phyloP scores from a whole-genome alignment of 768 basidiomycete genomes.

The Leccinum truebloodii region DNA sequence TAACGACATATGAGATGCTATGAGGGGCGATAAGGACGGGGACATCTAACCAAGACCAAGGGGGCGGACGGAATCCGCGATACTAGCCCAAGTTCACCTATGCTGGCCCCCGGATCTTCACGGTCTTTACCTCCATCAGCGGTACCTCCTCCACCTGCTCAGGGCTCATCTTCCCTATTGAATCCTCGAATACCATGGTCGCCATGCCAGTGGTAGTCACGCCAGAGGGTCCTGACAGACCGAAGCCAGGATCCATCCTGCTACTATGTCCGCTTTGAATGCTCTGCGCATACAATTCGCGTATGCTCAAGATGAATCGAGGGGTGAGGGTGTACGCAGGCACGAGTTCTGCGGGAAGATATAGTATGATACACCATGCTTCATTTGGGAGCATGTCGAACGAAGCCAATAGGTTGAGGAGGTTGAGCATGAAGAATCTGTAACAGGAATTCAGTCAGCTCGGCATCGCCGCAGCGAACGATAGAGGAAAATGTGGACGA shows the following conservation, averaged over 20 bases:
- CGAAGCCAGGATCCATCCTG: neutral
- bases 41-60: too few species aligned
- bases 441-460: neutral
- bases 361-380: neutral
- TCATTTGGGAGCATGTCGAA: neutral
- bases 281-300: neutral
- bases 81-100: neutral
- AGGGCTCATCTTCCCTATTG: neutral
- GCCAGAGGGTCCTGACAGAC: neutral
- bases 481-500: neutral
- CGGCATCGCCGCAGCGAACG: neutral
- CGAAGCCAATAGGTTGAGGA: neutral
- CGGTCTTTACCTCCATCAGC: neutral
- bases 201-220: neutral
- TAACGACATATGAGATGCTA: slow-evolving; percentile 19
- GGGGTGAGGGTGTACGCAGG: neutral
- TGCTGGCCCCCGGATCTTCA: neutral
- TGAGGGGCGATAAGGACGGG: neutral
- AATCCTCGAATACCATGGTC: neutral
- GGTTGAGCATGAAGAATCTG: neutral
- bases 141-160: neutral
- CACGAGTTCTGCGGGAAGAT: neutral
- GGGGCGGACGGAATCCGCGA: neutral
- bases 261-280: slow-evolving; percentile 3
- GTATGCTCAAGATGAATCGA: neutral